phyloP scores from a whole-genome alignment of 208 protist genomes.

The Porcisia hertigi region DNA sequence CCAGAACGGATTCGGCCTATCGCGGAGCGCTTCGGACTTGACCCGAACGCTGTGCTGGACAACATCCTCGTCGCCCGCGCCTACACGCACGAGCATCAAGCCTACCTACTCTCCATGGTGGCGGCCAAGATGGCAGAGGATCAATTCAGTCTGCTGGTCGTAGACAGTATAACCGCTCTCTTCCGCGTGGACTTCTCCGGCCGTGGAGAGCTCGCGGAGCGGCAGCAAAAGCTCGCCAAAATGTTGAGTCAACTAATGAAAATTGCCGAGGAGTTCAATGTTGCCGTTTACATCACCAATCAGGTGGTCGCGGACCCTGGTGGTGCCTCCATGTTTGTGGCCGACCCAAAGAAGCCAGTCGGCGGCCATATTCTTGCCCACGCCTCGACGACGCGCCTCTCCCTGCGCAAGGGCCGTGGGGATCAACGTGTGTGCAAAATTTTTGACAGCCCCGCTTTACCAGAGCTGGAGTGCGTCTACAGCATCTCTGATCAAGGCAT shows the following conservation, averaged over 20 bases:
- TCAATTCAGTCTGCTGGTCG: constrained; percentile 93
- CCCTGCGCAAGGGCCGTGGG: constrained; percentile 95
- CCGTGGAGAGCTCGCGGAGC: constrained; percentile 96
- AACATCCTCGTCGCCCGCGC: constrained; percentile 98
- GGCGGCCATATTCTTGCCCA: constrained; percentile 99
- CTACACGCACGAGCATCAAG: constrained; percentile 96
- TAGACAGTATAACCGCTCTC: constrained; percentile 99
- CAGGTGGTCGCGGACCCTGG: constrained; percentile 98
- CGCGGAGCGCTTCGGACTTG: constrained; percentile 95
- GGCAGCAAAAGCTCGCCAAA: constrained; percentile 94
- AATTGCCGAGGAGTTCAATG: constrained; percentile 98
- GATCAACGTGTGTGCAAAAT: constrained; percentile 98
- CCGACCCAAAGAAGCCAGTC: constrained; percentile 98
- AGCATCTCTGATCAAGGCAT: constrained; percentile 96
- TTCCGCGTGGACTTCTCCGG: constrained; percentile 98
- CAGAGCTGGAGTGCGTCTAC: constrained; percentile 96
- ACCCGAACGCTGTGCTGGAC: constrained; percentile 91
- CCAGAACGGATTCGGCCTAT: constrained; percentile 97
- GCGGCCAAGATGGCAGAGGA: constrained; percentile 93
- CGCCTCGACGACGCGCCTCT: constrained; percentile 96
- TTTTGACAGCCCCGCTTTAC: constrained; percentile 97
- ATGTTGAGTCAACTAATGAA: constrained; percentile 96
- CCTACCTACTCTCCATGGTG: constrained; percentile 90
- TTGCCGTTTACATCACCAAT: constrained; percentile 99
- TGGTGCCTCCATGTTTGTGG: constrained; percentile 96